Evolutionary conservation across 805 yeast species (phyloP), one percentile per base, ranked within the genome.

Genomic region (Huiozyma sinensis): DNA sequence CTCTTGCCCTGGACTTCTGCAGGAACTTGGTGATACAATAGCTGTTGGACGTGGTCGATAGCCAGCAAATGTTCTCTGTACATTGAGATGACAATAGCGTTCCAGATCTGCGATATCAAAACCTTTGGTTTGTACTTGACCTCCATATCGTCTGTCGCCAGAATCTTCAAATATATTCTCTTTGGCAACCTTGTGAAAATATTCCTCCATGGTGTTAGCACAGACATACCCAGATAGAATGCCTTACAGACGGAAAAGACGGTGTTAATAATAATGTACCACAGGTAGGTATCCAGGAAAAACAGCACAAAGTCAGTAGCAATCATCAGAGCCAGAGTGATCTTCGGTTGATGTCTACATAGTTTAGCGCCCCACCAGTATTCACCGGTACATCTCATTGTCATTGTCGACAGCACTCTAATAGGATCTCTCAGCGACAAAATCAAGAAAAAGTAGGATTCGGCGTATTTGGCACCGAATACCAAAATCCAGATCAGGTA

Each of bases 191-290:
- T 82, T 45, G 96, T 82, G 74, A 90, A 92, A 57, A 92, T 88
- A 67, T 92, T 92, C 78, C 97, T 85, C 98, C 98, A 92, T 48
- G 98, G 98, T 36, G 98, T 90, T 74, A 89, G 78, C 53, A 92
- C 90, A 39, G 98, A 92, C 60, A 92, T 88, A 81, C 98, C 98
- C 67, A 92, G 76, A 75, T 90, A 90, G 76, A 92, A 92, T 12
- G 97, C 90, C 65, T 95, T 86, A 53, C 95, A 95, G 57, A 92
- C 87, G 47, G 97, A 89, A 78, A 86, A 87, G 52, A 87, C 77
- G 68, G 95, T 83, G 78, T 89, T 92, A 66, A 84, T 79, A 56
- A 92, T 73, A 72, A 92, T 89, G 76, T 90, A 92, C 98, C 98
- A 92, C 83, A 92, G 77, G 67, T 87, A 92, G 48, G 97, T 86